Evolutionary conservation across 441 rosid species (phyloP).

Genomic region (Isatis lusitanica): DNA sequence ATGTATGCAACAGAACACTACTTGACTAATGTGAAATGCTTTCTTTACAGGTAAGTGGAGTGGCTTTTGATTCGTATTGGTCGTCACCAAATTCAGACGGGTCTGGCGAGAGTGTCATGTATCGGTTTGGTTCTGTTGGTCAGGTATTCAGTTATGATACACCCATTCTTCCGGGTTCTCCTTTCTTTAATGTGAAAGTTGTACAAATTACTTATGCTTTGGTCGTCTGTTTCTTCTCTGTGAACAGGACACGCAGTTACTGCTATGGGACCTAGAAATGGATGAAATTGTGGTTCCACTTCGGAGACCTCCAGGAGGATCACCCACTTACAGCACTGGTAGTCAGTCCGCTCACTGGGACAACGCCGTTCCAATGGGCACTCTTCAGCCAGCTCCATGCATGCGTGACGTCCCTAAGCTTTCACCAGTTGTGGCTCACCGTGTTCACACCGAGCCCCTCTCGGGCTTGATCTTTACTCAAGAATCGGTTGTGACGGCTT

Average conservation of each 20-base stretch:
- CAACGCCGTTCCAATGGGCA: constrained; percentile 63
- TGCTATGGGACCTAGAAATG: constrained; percentile 97
- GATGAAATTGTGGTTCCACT: constrained; percentile 98
- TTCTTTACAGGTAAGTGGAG: constrained; percentile 86
- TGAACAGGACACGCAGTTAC: constrained; percentile 85
- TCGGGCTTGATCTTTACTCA: constrained; percentile 82
- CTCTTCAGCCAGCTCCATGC: constrained; percentile 90
- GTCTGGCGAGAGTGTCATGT: constrained; percentile 70
- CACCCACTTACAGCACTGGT: constrained; percentile 94
- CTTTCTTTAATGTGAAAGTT: background rate
- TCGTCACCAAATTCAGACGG: constrained; percentile 82
- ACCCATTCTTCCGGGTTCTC: constrained; percentile 10
- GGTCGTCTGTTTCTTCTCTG: background rate
- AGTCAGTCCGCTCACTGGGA: constrained; percentile 99
- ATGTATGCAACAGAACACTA: background rate
- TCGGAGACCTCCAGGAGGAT: constrained; percentile 88
- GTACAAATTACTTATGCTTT: background rate
- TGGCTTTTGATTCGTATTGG: constrained; percentile 96
- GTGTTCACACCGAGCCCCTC: constrained; percentile 89
- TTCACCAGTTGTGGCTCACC: constrained; percentile 81
- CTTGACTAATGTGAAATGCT: constrained; percentile 22
- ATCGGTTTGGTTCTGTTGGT: constrained; percentile 94
- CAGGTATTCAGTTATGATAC: constrained; percentile 59
- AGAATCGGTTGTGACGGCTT: constrained; percentile 81
- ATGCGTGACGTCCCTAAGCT: constrained; percentile 88